Conservation (phyloP, 108 stramenopile genomes). For the Cyclotella atomus region DNA sequence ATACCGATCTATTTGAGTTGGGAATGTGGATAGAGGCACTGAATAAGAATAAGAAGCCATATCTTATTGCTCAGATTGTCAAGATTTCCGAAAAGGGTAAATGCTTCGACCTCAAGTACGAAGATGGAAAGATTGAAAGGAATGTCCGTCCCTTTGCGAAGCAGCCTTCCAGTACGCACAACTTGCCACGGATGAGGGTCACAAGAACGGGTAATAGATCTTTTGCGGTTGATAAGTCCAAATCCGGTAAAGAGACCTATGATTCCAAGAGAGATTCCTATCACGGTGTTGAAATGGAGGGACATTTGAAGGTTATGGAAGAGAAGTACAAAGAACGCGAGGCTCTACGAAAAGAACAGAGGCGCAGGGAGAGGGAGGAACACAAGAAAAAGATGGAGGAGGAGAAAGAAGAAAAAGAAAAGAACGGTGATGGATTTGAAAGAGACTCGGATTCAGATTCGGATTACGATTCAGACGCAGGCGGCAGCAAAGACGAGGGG, state of each 20-base stretch:
- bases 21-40: constrained; percentile 93
- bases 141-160: constrained; percentile 60
- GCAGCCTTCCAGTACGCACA: constrained; percentile 26
- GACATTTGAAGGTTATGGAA: constrained; percentile 64
- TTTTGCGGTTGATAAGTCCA: constrained; percentile 31
- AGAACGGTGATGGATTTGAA: constrained; percentile 23
- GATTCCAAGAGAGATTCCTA: constrained; percentile 92
- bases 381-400: constrained; percentile 39
- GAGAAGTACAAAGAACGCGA: constrained; percentile 69
- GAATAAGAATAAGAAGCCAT: constrained; percentile 82
- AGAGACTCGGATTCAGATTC: constrained; percentile 83
- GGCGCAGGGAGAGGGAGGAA: constrained; percentile 52
- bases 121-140: constrained; percentile 77
- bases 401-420: constrained; percentile 36
- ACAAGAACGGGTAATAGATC: constrained; percentile 76
- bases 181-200: constrained; percentile 90
- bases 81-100: constrained; percentile 67
- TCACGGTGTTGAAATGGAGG: constrained; percentile 84
- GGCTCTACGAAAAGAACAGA: constrained; percentile 61
- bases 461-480: constrained; percentile 72
- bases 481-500: constrained; percentile 47
- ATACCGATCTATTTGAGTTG: constrained; percentile 41
- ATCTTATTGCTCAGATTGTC: constrained; percentile 84
- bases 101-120: constrained; percentile 78
- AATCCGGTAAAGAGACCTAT: constrained; percentile 79